Base-by-base conservation (phyloP, 106 monocot species). In the Dendrobium nobile region DNA sequence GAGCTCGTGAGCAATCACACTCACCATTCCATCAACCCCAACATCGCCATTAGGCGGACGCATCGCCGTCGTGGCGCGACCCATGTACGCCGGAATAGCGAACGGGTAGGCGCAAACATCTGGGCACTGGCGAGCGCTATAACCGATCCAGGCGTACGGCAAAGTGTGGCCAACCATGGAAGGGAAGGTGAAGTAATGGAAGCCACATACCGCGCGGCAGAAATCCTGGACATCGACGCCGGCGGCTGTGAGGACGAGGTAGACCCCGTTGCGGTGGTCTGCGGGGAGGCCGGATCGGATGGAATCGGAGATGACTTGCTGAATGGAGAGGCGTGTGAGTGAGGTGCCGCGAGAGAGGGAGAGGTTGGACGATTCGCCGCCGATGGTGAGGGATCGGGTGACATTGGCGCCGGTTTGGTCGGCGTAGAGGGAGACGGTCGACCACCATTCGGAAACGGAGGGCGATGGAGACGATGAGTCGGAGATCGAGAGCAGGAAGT, bases 181-280 rank as follows among this genome's bases (percentile, higher is more conserved):
- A 7, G 87, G 85, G 85, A 93, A 93, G 72, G 93, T 93, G 87
- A 93, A 93, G 87, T 90, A 93, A 85, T 93, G 93, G 87, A 90
- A 90, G 20, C 93, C 93, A 79, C 90, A 90, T 11, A 85, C 87
- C 5, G 83, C 88, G 16, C 90, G 85, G 84, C 93, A 93, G 87
- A 93, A 93, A 47, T 90, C 92, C 67, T 90, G 89, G 45, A 93
- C 59, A 27, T 45, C 19, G 76, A 93, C 78, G 9, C 85, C 93
- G 9, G 70, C 74, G 43, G 90, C 41, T 13, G 93, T 93, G 54
- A 93, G 82, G 27, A 93, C 81, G 31, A 93, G 86, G 82, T 93
- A 93, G 74, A 87, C 88, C 20, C 93, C 93, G 82, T 82, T 82
- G 37, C 88, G 84, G 80, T 86, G 88, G 77, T 90, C 86, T 54